Evolutionary conservation across 1,284 basidiomycete species (phyloP).

Genomic region (Hypsizygus ulmarius): DNA sequence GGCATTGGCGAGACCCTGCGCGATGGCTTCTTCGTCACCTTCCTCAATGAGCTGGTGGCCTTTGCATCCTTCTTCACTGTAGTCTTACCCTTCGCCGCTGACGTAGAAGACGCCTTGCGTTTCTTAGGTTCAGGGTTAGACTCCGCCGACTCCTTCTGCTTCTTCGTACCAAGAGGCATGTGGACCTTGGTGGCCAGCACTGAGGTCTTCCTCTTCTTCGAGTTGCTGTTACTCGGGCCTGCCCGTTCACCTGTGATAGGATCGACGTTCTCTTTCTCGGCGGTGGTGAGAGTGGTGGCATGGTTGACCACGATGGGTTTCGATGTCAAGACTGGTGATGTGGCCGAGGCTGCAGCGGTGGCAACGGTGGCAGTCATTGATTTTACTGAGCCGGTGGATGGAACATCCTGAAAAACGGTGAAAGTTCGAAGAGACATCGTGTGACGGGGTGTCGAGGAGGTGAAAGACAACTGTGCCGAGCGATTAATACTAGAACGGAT

Average conservation of each 20-base stretch:
- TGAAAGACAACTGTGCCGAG: constrained; percentile 2
- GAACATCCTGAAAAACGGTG: constrained; percentile 62
- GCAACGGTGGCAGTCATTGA: constrained; percentile 26
- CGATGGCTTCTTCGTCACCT: constrained; percentile 31
- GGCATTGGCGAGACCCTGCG: constrained; percentile 41
- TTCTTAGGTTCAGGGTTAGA: constrained; percentile 49
- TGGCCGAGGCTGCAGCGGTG: constrained; percentile 24
- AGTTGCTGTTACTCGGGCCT: constrained; percentile 33
- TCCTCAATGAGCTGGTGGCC: constrained; percentile 29
- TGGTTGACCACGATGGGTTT: constrained; percentile 16
- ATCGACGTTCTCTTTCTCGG: constrained; percentile 76
- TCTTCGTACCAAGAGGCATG: constrained; percentile 39
- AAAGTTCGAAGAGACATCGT: constrained; percentile 57
- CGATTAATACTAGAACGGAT: neutral
- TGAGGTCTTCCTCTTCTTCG: constrained; percentile 63
- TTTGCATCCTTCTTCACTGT: constrained; percentile 35
- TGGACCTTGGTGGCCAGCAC: constrained; percentile 55
- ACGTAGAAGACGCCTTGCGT: constrained; percentile 46
- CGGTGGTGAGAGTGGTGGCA: constrained; percentile 33
- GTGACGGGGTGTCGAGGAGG: constrained; percentile 13
- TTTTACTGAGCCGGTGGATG: constrained; percentile 28
- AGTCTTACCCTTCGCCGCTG: constrained; percentile 28
- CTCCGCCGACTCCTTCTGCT: constrained; percentile 37
- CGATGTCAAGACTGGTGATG: constrained; percentile 21
- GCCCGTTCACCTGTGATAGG: constrained; percentile 66